Evolutionary conservation across 1,284 basidiomycete species (phyloP), one percentile per base, ranked within the genome.

Genomic region (Moniliella sp.): DNA sequence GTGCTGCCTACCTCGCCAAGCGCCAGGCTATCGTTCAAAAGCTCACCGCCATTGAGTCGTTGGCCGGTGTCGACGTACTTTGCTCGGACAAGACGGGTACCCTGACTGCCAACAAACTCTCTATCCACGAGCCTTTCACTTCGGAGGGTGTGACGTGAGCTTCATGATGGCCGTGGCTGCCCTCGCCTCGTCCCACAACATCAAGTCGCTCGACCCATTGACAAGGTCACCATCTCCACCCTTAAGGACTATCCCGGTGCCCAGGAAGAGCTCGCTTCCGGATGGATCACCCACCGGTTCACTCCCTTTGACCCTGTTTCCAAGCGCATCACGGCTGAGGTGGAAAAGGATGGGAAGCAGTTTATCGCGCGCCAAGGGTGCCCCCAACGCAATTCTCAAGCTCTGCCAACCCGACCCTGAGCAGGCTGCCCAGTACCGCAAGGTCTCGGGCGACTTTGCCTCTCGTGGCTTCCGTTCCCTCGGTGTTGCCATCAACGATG

Each of bases 1-100:
- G 68, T 33, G 68, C 68, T 23, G 67, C 69, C 4, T 70, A 69
- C 58, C 64, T 71, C 26, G 69, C 69, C 17, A 62, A 64, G 38
- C 61, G 64, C 25, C 64, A 70, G 48, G 68, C 68, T n/a, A 70
- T 71, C 52, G 69, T 71, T n/a, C 69, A 70, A 51, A 70, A 70
- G 57, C 62, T 71, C 27, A 69, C 69, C 9, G 69, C 69, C 30
- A 70, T 71, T 54, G 69, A 71, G 53, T 66, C 66, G 18, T 62
- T 71, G 15, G 69, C 69, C 15, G 69, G 69, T 47, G 69, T 70
- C 38, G 67, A 70, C 42, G 66, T 70, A 17, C 64, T 70, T 21
- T 70, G 69, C 57, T 66, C 67, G 19, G 69, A 70, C 55, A 70
- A 70, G 64, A 70, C 69, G 4, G 69, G 67, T 39, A 68, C 67